These are phyloP conservation scores for Pueraria montana DNA, from an alignment of 306 rosid species.

Conservation along the genomic window DNA sequence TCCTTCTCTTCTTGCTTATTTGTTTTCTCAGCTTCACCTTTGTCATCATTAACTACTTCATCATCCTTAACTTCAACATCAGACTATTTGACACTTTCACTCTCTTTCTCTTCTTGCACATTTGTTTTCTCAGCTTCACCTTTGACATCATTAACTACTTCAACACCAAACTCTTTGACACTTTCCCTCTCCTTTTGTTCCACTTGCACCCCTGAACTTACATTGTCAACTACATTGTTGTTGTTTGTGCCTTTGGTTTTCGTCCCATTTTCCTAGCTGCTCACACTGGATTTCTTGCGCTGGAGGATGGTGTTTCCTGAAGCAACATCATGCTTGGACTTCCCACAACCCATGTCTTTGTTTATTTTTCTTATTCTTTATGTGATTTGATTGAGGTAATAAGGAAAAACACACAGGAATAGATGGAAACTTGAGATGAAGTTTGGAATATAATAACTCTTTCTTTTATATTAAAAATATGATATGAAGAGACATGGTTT, in stretches of 20 bases:
- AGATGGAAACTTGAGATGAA: slow-evolving; percentile 25
- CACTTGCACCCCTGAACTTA: slow-evolving; percentile 14
- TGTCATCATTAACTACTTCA: no score
- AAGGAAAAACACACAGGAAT: neutral
- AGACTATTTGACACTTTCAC: no score
- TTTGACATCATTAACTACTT: slow-evolving; percentile 37
- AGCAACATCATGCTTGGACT: slow-evolving; percentile 79
- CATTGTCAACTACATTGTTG: slow-evolving; percentile 20
- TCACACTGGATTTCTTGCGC: slow-evolving; percentile 59
- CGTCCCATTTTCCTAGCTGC: slow-evolving; percentile 29
- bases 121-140: slow-evolving; percentile 25
- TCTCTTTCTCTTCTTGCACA: slow-evolving; percentile 20
- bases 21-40: no score
- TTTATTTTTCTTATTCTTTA: neutral
- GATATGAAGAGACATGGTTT: neutral
- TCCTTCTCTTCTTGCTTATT: no score
- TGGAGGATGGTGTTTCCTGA: slow-evolving; percentile 62
- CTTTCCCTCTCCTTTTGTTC: slow-evolving; percentile 37
- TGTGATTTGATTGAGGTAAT: slow-evolving; percentile 10
- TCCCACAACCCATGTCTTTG: slow-evolving; percentile 80
- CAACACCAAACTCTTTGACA: slow-evolving; percentile 31
- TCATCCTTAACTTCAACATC: slow-evolving; percentile 29
- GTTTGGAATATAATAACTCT: slow-evolving; percentile 13
- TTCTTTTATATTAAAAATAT: slow-evolving; percentile 25
- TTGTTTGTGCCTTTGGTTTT: slow-evolving; percentile 15